Percentiles rank a stretch among this genome's conserved stretches.
Conservation (phyloP, 257 asterid species). For the Leonotis leonurus region DNA sequence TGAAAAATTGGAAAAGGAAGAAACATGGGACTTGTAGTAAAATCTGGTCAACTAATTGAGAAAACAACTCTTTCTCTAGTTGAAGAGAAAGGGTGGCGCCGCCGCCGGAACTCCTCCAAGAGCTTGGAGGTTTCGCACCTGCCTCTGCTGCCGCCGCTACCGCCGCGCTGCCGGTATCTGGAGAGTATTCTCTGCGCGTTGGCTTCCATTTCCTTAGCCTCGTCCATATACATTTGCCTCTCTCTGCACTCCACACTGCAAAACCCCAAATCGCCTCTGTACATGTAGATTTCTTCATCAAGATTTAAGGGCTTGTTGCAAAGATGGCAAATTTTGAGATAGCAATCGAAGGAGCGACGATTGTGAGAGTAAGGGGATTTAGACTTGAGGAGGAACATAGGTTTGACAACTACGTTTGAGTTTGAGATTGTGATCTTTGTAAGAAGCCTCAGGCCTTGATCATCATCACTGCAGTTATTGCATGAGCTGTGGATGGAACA, state of each 20-base stretch:
- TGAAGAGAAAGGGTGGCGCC: slow-evolving; percentile 23
- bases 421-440: slow-evolving; percentile 9
- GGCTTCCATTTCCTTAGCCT: slow-evolving; percentile 42
- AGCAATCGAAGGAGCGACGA: slow-evolving; percentile 7
- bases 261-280: slow-evolving; percentile 65
- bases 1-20: too few relatives aligned
- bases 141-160: slow-evolving; percentile 26
- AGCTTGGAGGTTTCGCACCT: slow-evolving; percentile 20
- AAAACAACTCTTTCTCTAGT: slow-evolving; percentile 28
- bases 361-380: neutral
- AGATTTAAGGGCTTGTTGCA: slow-evolving; percentile 30
- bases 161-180: slow-evolving; percentile 24
- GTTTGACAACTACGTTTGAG: slow-evolving; percentile 26
- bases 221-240: slow-evolving; percentile 51
- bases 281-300: slow-evolving; percentile 37
- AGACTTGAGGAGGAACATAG: slow-evolving; percentile 8
- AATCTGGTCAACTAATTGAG: neutral
- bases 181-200: slow-evolving; percentile 29
- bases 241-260: slow-evolving; percentile 65
- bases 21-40: too few relatives aligned
- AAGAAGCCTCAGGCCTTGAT: slow-evolving; percentile 26
- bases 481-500: too few relatives aligned
- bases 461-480: neutral
- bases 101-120: slow-evolving; percentile 25
- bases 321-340: slow-evolving; percentile 39